A percentile compares a stretch with the other conserved stretches of the same genome.
phyloP scores from a whole-genome alignment of 805 yeast genomes.

The Candida railenensis region DNA sequence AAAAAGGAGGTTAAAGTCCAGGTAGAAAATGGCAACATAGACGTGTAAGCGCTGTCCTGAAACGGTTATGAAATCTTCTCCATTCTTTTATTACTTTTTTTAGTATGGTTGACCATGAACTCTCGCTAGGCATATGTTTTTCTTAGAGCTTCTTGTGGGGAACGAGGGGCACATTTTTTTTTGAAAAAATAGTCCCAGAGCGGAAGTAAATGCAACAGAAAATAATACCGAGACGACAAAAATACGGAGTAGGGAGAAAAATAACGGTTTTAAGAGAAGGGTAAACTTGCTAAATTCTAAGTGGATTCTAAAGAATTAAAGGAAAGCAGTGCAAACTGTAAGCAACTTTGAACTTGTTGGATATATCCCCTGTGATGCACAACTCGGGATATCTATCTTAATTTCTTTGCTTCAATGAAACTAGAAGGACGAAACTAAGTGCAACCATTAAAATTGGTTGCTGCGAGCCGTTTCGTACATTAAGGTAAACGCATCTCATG shows the following conservation, averaged over 20 bases:
- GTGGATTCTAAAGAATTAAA: no score
- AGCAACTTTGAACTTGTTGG: no score
- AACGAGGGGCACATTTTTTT: not conserved
- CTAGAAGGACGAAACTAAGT: no score
- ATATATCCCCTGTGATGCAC: no score
- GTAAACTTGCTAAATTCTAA: not conserved
- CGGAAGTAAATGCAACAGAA: not conserved
- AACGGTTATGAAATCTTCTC: not conserved
- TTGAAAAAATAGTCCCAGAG: not conserved
- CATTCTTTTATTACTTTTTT: not conserved
- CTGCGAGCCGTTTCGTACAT: not conserved
- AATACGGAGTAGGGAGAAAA: not conserved
- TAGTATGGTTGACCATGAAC: not conserved
- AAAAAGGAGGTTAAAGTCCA: no score
- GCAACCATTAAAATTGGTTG: not conserved
- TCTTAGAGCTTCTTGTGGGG: not conserved
- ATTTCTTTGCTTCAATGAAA: no score
- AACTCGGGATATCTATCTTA: no score
- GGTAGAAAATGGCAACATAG: not conserved
- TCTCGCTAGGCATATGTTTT: not conserved
- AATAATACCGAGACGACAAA: not conserved
- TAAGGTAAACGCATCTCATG: not conserved
- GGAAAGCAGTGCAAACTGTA: no score
- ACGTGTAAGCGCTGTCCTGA: not conserved
- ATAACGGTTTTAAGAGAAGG: not conserved